Evolutionary conservation across 1,139 yeast species (phyloP).

Genomic region (Candida tropicalis): DNA sequence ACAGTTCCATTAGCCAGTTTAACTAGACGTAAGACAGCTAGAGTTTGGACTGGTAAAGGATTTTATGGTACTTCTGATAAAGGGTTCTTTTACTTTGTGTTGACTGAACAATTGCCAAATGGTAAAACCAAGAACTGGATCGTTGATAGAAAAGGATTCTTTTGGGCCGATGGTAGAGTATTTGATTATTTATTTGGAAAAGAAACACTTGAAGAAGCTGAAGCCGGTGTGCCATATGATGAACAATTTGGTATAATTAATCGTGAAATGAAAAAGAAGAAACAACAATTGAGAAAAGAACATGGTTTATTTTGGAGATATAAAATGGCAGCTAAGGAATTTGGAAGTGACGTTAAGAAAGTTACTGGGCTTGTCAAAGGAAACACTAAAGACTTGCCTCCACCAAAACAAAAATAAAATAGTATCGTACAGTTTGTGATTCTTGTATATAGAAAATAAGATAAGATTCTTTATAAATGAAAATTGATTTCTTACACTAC

Average conservation of each 20-base stretch:
- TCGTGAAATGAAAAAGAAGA: slow-evolving; percentile 42
- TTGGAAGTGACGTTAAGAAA: slow-evolving; percentile 32
- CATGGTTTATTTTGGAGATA: slow-evolving; percentile 46
- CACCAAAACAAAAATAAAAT: slow-evolving; percentile 8
- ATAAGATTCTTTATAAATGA: too few species aligned
- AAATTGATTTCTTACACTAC: too few species aligned
- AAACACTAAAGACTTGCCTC: neutral
- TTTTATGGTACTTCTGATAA: slow-evolving; percentile 83
- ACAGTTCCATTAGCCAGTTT: slow-evolving; percentile 64
- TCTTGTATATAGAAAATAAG: slow-evolving; percentile 8
- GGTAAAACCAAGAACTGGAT: slow-evolving; percentile 63
- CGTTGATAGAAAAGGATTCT: slow-evolving; percentile 80
- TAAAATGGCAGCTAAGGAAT: slow-evolving; percentile 40
- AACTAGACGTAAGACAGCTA: slow-evolving; percentile 59
- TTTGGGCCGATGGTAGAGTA: slow-evolving; percentile 91
- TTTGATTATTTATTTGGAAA: slow-evolving; percentile 80
- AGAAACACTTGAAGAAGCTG: slow-evolving; percentile 74
- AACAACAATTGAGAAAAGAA: slow-evolving; percentile 37
- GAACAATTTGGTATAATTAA: slow-evolving; percentile 48
- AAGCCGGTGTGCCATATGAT: slow-evolving; percentile 74
- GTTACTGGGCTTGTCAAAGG: slow-evolving; percentile 22
- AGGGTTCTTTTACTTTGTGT: slow-evolving; percentile 70
- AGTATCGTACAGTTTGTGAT: neutral
- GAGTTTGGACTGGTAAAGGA: slow-evolving; percentile 85
- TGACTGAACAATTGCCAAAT: slow-evolving; percentile 51